Percentiles rank a stretch among this genome's conserved stretches.
These are phyloP conservation scores for Colletotrichum agaves DNA, from an alignment of 2,329 filamentous ascomycete species.

Conservation along the genomic window DNA sequence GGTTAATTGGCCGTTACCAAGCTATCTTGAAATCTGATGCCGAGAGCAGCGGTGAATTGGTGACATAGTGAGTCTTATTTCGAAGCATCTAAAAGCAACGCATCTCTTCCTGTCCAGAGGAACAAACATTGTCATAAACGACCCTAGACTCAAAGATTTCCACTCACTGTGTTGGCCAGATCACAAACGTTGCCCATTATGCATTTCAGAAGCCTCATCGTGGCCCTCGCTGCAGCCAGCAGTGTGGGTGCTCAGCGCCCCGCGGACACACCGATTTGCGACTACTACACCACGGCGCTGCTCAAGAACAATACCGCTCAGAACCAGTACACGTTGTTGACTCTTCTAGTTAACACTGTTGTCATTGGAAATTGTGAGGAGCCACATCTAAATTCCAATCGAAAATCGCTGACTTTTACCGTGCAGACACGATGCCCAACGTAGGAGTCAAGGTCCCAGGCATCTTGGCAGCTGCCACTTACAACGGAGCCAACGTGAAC, in stretches of 20 bases:
- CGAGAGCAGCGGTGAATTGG: no score
- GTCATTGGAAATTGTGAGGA: conserved; percentile 69
- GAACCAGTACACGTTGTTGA: conserved; percentile 67
- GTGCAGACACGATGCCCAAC: conserved; percentile 62
- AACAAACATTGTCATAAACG: not conserved
- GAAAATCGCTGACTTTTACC: not conserved
- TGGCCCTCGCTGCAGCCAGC: conserved; percentile 43
- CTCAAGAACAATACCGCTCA: conserved; percentile 67
- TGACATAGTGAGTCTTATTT: no score
- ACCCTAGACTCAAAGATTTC: not conserved
- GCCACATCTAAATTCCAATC: fast-evolving
- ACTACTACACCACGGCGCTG: conserved; percentile 71
- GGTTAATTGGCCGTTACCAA: not conserved
- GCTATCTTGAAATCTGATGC: not conserved
- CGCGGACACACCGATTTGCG: conserved; percentile 64
- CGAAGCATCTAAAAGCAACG: not conserved
- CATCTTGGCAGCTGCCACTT: conserved; percentile 63
- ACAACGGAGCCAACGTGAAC: conserved; percentile 63
- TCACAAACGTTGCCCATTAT: conserved; percentile 37
- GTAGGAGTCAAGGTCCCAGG: conserved; percentile 64
- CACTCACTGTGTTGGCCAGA: not conserved
- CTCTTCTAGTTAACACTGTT: conserved; percentile 69
- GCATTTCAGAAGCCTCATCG: conserved; percentile 41
- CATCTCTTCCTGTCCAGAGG: not conserved
- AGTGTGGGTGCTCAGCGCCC: conserved; percentile 57